These are phyloP conservation scores for Lophiostoma macrostomum DNA, from an alignment of 495 filamentous ascomycete species.

Conservation along the genomic window DNA sequence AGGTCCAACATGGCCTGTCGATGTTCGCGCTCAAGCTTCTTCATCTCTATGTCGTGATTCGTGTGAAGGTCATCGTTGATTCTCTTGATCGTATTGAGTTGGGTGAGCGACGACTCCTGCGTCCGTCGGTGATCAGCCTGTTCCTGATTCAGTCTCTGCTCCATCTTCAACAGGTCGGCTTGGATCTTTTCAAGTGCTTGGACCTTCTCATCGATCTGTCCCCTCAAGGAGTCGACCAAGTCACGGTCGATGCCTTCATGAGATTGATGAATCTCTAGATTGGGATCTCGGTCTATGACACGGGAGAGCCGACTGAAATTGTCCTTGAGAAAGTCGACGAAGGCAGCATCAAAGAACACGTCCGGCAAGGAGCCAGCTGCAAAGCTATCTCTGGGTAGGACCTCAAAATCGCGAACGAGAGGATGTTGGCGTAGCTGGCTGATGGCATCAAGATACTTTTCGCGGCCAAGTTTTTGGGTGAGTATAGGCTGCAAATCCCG, in stretches of 20 bases:
- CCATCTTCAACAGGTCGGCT: constrained; percentile 60
- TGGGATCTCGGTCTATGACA: constrained; percentile 89
- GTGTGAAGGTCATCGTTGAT: constrained; percentile 70
- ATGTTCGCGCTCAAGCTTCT: constrained; percentile 35
- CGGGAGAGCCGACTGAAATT: constrained; percentile 83
- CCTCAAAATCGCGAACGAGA: constrained; percentile 87
- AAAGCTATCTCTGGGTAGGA: constrained; percentile 67
- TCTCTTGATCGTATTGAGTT: constrained; percentile 63
- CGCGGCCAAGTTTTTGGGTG: constrained; percentile 73
- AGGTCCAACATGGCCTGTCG: constrained; percentile 39
- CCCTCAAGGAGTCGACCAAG: constrained; percentile 71
- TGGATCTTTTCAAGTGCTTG: constrained; percentile 66
- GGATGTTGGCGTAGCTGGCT: constrained; percentile 73
- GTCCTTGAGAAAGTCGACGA: constrained; percentile 93
- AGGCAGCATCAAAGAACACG: constrained; percentile 79
- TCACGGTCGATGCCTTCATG: constrained; percentile 43
- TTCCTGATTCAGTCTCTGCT: constrained; percentile 71
- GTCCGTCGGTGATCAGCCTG: constrained; percentile 70
- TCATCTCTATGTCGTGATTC: constrained; percentile 59
- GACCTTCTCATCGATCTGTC: constrained; percentile 70
- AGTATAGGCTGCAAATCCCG: constrained; percentile 79
- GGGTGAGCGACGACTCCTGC: constrained; percentile 63
- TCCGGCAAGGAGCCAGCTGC: constrained; percentile 66
- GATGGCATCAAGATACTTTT: constrained; percentile 85
- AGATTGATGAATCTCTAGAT: constrained; percentile 64